These are phyloP conservation scores for Artemisia argyi DNA, from an alignment of 129 eudicot genomes.

Conservation along the genomic window DNA sequence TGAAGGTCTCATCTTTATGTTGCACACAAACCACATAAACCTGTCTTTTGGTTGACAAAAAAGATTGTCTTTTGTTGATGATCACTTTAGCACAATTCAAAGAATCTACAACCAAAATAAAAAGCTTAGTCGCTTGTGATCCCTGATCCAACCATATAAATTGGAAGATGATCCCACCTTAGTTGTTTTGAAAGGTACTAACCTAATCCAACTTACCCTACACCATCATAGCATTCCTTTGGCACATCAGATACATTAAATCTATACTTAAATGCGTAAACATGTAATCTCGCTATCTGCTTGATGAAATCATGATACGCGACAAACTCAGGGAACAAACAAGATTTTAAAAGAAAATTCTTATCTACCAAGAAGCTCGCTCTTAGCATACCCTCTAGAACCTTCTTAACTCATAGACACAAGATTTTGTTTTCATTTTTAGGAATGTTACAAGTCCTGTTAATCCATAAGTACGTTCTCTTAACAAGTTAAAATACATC, in stretches of 20 bases:
- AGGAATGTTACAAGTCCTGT: too few species aligned
- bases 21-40: constrained; percentile 17
- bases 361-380: background rate
- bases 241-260: constrained; percentile 1
- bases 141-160: background rate
- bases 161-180: constrained; percentile 11
- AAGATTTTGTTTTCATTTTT: background rate
- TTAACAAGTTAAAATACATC: too few species aligned
- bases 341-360: background rate
- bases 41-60: constrained; percentile 5
- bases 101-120: constrained; percentile 11
- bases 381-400: background rate
- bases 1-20: constrained; percentile 18
- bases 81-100: constrained; percentile 18
- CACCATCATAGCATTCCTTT: constrained; percentile 26
- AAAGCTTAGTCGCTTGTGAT: background rate
- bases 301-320: constrained; percentile 1
- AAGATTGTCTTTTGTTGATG: constrained; percentile 12
- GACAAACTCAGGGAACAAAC: background rate
- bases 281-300: constrained; percentile 6
- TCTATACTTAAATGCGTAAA: constrained; percentile 10
- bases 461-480: too few species aligned
- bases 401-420: background rate
- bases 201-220: constrained; percentile 19
- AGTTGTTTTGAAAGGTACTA: constrained; percentile 26